These are phyloP conservation scores for Apophysomyces sp. DNA, from an alignment of 371 early-diverging fungal species.

Conservation along the genomic window DNA sequence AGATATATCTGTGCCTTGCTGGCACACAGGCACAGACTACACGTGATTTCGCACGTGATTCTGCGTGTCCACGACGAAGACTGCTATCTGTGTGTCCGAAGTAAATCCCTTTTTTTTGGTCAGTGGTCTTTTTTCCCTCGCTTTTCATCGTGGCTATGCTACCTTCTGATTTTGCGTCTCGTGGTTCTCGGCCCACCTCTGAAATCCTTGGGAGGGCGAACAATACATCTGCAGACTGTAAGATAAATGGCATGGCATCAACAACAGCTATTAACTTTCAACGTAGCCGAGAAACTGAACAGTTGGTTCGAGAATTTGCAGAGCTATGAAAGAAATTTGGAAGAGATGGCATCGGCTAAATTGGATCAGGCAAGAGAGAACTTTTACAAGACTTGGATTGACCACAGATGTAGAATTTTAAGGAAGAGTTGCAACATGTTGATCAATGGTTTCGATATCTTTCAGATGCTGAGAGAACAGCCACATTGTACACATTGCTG, in stretches of 20 bases:
- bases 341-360: constrained; percentile 90
- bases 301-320: constrained; percentile 89
- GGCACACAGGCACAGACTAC: too few relatives aligned
- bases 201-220: constrained; percentile 20
- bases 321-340: constrained; percentile 89
- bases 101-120: not conserved
- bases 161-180: constrained; percentile 17
- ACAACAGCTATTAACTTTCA: not conserved
- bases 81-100: not conserved
- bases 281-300: constrained; percentile 69
- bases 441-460: constrained; percentile 94
- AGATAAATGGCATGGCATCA: not conserved
- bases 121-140: not conserved
- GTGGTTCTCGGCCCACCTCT: constrained; percentile 21
- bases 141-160: constrained; percentile 9
- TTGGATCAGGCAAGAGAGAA: constrained; percentile 63
- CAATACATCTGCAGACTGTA: constrained; percentile 23
- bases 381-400: not conserved
- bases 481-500: constrained; percentile 86
- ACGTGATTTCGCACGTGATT: too few relatives aligned
- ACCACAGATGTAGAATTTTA: constrained; percentile 57
- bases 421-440: constrained; percentile 89
- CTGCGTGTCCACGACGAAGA: not conserved
- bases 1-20: too few relatives aligned
- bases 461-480: constrained; percentile 88